Base-by-base conservation (phyloP, 2,329 filamentous ascomycete species). In the Scytalidium lignicola region DNA sequence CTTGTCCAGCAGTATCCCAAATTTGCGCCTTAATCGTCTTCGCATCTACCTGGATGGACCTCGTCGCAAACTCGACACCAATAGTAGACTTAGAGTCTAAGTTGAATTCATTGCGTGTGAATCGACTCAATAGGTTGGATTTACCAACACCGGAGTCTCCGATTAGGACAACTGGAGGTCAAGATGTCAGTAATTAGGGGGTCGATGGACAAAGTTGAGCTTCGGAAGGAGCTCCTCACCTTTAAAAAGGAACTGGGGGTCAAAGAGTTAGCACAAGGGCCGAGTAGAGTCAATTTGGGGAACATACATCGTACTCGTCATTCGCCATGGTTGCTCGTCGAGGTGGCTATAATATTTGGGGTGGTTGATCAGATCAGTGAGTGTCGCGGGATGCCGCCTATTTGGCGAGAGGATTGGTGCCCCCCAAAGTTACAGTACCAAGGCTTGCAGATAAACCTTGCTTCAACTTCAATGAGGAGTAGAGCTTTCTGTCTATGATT, bases 1-100 rank as follows among this genome's bases (percentile, higher is more conserved):
- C 93, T 77, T 99, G 93, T 61, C 93, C 93, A 60, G 93, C 93
- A 51, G 93, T 99, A 78, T 99, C 93, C 93, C 95, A 99, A 66
- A 99, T 99, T 78, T 99, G 93, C 63, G 93, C 93, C 81, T 99
- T 99, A 84, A 99, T 99, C 57, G 93, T 99, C 82, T 99, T 99
- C 67, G 88, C 88, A 74, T 99, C 93, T 66, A 99, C 93, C 74
- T 97, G 92, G 70, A 99, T 99, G 61, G 90, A 96, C 58, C 93
- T 86, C 62, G 93, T 99, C 64, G 95, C 93, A 70, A 99, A 99
- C 75, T 99, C 93, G 71, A 99, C 93, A 65, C 93, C 93, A 74
- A 99, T 99, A 63, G 93, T 99, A 57, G 93, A 97, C 83, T 99
- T 97, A 71, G 92, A 95, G 75, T 99, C 93, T 60, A 97, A 82